Evolutionary conservation across 2,329 filamentous ascomycete species (phyloP).

Genomic region (Emmonsiellopsis sp.): DNA sequence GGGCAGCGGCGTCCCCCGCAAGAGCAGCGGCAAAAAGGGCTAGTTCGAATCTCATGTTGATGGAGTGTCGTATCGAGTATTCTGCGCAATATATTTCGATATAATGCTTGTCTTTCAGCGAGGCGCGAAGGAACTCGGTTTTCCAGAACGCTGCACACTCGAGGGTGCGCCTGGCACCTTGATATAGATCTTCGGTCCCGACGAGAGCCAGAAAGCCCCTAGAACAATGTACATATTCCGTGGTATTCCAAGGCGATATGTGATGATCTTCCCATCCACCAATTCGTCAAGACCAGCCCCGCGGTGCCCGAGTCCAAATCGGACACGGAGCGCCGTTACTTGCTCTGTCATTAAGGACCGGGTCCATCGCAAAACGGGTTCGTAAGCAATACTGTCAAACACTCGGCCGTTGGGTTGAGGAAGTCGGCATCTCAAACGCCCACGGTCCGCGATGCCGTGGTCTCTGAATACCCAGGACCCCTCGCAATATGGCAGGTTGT

Average conservation of each 20-base stretch:
- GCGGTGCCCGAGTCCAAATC: neutral
- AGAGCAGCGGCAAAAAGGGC: neutral
- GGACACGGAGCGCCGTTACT: neutral
- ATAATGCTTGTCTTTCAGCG: neutral
- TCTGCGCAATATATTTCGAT: neutral
- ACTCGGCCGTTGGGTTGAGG: neutral
- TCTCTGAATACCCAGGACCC: neutral
- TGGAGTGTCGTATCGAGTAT: neutral
- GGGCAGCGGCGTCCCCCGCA: constrained; percentile 1
- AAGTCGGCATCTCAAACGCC: neutral
- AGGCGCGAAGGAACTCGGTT: neutral
- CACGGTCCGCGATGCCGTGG: neutral
- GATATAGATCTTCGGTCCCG: neutral
- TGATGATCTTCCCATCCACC: neutral
- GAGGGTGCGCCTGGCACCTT: neutral
- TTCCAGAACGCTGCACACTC: neutral
- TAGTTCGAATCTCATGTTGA: neutral
- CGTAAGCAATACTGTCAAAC: too few relatives aligned
- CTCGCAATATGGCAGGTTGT: neutral
- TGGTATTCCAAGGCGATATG: neutral
- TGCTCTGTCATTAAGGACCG: too few relatives aligned
- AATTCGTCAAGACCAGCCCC: neutral
- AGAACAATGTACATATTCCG: neutral
- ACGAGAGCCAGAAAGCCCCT: neutral
- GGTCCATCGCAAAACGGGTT: too few relatives aligned